These are phyloP conservation scores for Saksenaea oblongispora DNA, from an alignment of 371 early-diverging fungal species.

Conservation along the genomic window DNA sequence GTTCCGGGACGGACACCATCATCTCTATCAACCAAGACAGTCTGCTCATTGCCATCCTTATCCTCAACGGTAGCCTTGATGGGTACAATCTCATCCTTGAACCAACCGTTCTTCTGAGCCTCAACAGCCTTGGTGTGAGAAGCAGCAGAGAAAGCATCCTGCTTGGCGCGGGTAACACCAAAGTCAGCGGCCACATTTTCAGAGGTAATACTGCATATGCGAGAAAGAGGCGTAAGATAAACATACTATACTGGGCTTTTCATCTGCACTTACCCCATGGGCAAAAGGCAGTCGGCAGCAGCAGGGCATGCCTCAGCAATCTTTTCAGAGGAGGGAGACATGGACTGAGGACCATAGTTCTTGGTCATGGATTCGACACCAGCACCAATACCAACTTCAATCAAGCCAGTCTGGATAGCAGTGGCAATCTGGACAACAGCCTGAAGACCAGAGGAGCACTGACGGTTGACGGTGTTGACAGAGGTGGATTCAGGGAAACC, in stretches of 20 bases:
- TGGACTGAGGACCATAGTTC: constrained; percentile 82
- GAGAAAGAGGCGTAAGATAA: not conserved
- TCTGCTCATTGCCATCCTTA: constrained; percentile 70
- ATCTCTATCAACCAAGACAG: constrained; percentile 73
- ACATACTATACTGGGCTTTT: not conserved
- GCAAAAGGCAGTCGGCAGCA: constrained; percentile 83
- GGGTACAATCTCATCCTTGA: constrained; percentile 93
- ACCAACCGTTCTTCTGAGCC: constrained; percentile 91
- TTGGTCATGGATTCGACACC: constrained; percentile 98
- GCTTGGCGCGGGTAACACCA: constrained; percentile 77
- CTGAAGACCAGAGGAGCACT: constrained; percentile 97
- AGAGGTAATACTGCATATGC: constrained; percentile 73
- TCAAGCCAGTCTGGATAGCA: constrained; percentile 89
- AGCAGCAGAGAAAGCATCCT: constrained; percentile 87
- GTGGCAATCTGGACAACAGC: constrained; percentile 90
- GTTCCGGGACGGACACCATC: constrained; percentile 92
- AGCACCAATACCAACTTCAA: constrained; percentile 96
- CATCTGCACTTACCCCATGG: constrained; percentile 73
- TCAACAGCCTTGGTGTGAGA: constrained; percentile 80
- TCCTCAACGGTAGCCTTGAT: constrained; percentile 77
- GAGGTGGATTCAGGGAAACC: constrained; percentile 89
- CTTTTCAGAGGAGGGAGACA: constrained; percentile 75
- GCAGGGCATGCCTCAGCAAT: constrained; percentile 66
- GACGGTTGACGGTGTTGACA: constrained; percentile 92
- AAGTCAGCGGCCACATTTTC: constrained; percentile 95